Percentiles rank a stretch among this genome's conserved stretches.
Conservation (phyloP, 1,284 basidiomycete genomes). For the Ustilago trichophora region DNA sequence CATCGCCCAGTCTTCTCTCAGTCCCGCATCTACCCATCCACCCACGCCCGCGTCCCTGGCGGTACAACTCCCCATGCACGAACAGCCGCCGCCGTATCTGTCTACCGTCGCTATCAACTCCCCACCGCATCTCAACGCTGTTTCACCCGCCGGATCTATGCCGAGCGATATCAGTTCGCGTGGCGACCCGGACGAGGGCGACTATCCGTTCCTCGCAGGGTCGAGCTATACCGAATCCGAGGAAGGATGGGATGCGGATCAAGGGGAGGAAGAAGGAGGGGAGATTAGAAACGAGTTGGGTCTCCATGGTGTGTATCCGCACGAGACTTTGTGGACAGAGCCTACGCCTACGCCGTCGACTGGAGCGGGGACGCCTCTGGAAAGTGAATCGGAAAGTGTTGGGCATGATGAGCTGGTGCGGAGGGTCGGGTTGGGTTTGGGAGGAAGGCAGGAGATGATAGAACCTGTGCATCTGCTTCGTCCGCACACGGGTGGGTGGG, state of each 20-base stretch:
- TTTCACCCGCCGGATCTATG: slow-evolving; percentile 53
- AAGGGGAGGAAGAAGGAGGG: slow-evolving; percentile 23
- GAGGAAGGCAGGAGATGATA: slow-evolving; percentile 4
- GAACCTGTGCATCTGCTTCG: slow-evolving; percentile 31
- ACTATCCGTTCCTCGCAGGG: slow-evolving; percentile 16
- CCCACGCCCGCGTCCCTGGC: slow-evolving; percentile 19
- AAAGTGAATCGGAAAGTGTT: slow-evolving; percentile 13
- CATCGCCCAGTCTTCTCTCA: slow-evolving; percentile 26
- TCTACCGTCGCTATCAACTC: slow-evolving; percentile 9
- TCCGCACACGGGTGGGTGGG: slow-evolving; percentile 6
- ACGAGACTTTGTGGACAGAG: slow-evolving; percentile 36
- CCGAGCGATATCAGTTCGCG: slow-evolving; percentile 46
- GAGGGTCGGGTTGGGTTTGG: slow-evolving; percentile 19
- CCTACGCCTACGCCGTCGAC: slow-evolving; percentile 41
- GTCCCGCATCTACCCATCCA: slow-evolving; percentile 22
- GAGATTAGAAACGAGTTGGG: slow-evolving; percentile 42
- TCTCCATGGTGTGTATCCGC: slow-evolving; percentile 45
- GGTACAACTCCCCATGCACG: slow-evolving; percentile 13
- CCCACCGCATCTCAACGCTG: slow-evolving; percentile 43
- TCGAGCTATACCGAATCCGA: slow-evolving; percentile 26
- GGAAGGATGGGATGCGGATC: slow-evolving; percentile 21
- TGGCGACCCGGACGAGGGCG: slow-evolving; percentile 27
- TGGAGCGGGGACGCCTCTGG: slow-evolving; percentile 36
- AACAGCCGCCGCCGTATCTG: slow-evolving; percentile 20
- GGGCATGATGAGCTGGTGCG: slow-evolving; percentile 18